These are phyloP conservation scores for Serendipita sp. DNA, from an alignment of 768 basidiomycete species.

Conservation along the genomic window DNA sequence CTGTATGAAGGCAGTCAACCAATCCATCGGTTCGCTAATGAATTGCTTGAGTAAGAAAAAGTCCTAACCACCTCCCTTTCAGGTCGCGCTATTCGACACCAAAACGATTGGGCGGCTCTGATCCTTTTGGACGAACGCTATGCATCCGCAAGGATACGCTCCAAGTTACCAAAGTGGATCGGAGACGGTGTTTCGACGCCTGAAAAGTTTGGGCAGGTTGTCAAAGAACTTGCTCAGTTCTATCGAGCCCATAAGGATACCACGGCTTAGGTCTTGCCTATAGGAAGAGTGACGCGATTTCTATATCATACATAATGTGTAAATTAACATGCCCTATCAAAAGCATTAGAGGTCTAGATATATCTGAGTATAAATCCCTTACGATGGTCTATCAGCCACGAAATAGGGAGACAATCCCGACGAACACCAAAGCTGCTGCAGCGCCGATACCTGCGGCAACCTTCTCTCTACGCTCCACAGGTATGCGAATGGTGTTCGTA, in stretches of 20 bases:
- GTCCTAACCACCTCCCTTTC: neutral
- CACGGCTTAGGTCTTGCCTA: neutral
- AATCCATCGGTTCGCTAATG: conserved; percentile 66
- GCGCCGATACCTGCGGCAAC: neutral
- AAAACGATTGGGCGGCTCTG: conserved; percentile 80
- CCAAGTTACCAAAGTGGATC: conserved; percentile 88
- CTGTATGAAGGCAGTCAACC: conserved; percentile 92
- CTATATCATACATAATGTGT: neutral
- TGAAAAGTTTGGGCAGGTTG: conserved; percentile 53
- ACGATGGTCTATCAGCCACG: neutral
- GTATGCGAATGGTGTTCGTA: neutral
- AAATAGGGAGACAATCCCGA: neutral
- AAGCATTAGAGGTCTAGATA: neutral
- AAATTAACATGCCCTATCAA: neutral
- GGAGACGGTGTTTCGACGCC: conserved; percentile 41
- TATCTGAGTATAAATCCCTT: neutral
- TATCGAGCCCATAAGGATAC: conserved; percentile 27
- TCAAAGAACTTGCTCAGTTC: conserved; percentile 53
- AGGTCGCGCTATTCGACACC: conserved; percentile 91
- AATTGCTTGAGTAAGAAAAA: neutral
- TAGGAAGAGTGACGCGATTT: neutral
- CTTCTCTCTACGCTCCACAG: neutral
- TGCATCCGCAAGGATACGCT: conserved; percentile 43
- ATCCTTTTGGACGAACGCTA: conserved; percentile 81
- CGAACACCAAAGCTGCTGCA: neutral